phyloP scores from a whole-genome alignment of 129 eudicot genomes.

The Cynara cardunculus region DNA sequence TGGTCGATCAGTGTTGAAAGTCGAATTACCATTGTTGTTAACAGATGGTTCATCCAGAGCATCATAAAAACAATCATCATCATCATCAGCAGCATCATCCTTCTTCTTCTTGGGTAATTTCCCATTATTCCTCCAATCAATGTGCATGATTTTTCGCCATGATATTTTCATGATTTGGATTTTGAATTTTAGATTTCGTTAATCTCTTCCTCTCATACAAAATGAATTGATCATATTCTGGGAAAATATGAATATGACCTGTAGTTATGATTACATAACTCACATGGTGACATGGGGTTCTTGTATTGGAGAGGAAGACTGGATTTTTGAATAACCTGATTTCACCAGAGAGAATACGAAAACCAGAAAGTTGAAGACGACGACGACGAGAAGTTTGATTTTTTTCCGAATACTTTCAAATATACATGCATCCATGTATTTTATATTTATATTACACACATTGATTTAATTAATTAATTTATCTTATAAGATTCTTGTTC shows the following conservation, averaged over 20 bases:
- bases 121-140: conserved; percentile 21
- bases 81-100: background rate
- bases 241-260: background rate
- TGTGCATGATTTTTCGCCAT: conserved; percentile 20
- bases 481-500: too few relatives aligned
- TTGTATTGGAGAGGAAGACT: conserved; percentile 35
- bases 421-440: conserved; percentile 12
- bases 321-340: conserved; percentile 15
- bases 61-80: conserved; percentile 28
- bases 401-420: background rate
- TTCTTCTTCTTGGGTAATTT: conserved; percentile 13
- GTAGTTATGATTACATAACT: conserved; percentile 7
- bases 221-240: conserved; percentile 2
- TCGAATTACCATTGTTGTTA: background rate
- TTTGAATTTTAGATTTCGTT: background rate
- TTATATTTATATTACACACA: too few relatives aligned
- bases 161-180: conserved; percentile 17
- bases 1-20: background rate
- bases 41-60: conserved; percentile 27
- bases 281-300: conserved; percentile 2
- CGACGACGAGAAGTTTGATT: conserved; percentile 23
- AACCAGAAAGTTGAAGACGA: conserved; percentile 27
- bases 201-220: conserved; percentile 31
- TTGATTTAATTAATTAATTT: too few relatives aligned
- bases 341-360: conserved; percentile 13